These are phyloP conservation scores for Aspergillus fumigatiaffinis DNA, from an alignment of 2,329 filamentous ascomycete species.

Conservation along the genomic window DNA sequence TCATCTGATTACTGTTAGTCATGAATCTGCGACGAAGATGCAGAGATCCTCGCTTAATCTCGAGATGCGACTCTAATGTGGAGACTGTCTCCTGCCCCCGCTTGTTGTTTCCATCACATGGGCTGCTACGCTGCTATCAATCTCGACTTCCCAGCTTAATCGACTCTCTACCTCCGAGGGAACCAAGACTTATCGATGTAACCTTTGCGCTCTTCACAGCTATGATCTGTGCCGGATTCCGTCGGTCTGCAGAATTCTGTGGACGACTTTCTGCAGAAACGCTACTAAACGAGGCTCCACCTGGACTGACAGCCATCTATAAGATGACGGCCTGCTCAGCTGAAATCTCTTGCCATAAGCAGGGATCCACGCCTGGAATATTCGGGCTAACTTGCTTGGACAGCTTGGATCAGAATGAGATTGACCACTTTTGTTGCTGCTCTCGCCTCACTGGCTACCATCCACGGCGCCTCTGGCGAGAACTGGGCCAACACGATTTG, in stretches of 20 bases:
- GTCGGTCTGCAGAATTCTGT: neutral
- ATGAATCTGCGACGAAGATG: neutral
- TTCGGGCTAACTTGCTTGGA: neutral
- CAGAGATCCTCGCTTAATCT: too few species aligned
- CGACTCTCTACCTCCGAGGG: neutral
- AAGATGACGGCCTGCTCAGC: neutral
- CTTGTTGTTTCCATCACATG: neutral
- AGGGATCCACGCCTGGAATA: neutral
- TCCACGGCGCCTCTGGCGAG: constrained; percentile 6
- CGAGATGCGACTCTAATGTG: neutral
- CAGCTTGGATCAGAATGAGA: constrained; percentile 8
- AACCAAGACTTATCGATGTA: neutral
- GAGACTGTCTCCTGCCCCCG: neutral
- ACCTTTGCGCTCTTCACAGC: neutral
- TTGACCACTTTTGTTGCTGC: constrained; percentile 5
- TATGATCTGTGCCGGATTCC: neutral
- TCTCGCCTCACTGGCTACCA: constrained; percentile 5
- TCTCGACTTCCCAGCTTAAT: neutral
- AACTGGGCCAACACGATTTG: constrained; percentile 17
- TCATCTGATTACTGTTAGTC: neutral
- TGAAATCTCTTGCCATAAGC: neutral
- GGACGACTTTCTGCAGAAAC: neutral
- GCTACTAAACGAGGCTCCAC: neutral
- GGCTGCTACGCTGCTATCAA: neutral
- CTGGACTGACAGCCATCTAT: neutral